Evolutionary conservation across 805 yeast genomes (phyloP), one percentile per base, ranked within the genome.

Genomic region (Pichia cephalocereana): DNA sequence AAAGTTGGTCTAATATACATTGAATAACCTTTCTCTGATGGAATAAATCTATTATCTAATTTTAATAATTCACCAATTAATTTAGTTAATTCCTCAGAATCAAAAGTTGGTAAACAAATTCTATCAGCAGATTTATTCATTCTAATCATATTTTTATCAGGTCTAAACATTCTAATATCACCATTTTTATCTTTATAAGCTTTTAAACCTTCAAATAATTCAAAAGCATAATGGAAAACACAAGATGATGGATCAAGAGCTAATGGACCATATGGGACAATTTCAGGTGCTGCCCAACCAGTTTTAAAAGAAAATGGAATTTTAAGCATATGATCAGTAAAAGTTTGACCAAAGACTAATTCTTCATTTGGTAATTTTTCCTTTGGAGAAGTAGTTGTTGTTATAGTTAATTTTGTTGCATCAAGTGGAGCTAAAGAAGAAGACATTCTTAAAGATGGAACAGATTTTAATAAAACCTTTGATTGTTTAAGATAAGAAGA

Each of bases 201-300:
- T 73, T 91, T 91, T 71, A 91, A 74, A 56, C 99, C 99, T 72
- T 91, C 99, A 57, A 91, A 93, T 51, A 91, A 77, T 68, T 88
- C 96, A 62, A 93, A 91, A 6, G 95, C 91, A 62, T 91, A 91
- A 72, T 91, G 99, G 70, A 91, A 81, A 34, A 90, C 98, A 65
- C 86, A 79, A 18, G 93, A 70, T 19, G 96, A 82, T 28, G 99
- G 99, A 61, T 90, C 96, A 50, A 91, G 67, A 17, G 72, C 59
- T 46, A 91, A 69, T 45, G 79, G 79, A 46, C 83, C 90, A 64
- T 86, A 89, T 26, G 98, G 97, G 55, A 78, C 77, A 65, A 91
- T 90, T 63, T 77, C 78, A 41, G 99, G 98, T n/a, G 77, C 68
- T 11, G 71, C 83, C 99, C 99, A 91, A 45, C 98, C 98, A 4